Base-by-base conservation (phyloP, 495 filamentous ascomycete genomes). In the Penicillium longicatenatum region DNA sequence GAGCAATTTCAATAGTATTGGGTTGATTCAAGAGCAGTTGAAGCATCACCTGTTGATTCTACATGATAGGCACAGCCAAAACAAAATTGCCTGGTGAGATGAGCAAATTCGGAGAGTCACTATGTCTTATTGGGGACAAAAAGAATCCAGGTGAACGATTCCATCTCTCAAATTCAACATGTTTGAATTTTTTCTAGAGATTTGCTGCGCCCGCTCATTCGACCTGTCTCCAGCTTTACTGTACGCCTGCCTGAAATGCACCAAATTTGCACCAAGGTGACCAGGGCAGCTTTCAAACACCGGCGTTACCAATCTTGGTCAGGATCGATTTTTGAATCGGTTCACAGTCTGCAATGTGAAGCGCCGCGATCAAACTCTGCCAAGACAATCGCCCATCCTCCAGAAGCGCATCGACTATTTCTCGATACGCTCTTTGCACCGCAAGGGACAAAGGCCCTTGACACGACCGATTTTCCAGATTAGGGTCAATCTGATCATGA, bases 401-500 rank as follows among this genome's bases (percentile, higher is more conserved):
- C 35, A 39, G 5, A 39, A 39, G 35, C n/a, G 35, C 35, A 10
- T 39, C 35, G 7, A 39, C 35, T 6, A 39, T 14, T n/a, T 39
- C n/a, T 2, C 1, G 35, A 14, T 39, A 14, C 35, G 35, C 35
- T 39, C 35, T 0, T 39, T 39, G 14, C 14, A 14, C 35, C 35
- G 35, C 35, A 3, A 39, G 35, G n/a, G 35, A 0, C 35, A 39
- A 39, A 39, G 12, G 14, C 35, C 35, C 35, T 6, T 39, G 14
- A 39, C 35, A 2, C 12, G 35, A 33, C 30, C 43, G 2, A 43
- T 57, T 61, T 37, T 52, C 19, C 16, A 57, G 37, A 44, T 45
- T 61, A 0, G 31, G 50, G 53, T 61, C 45, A 50, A 61, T 53
- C 16, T 37, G 14, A 44, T 29, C 4, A 51, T 61, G 35, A 16